Percentiles rank a stretch among this genome's conserved stretches.
These are phyloP conservation scores for Verticillium albo-atrum DNA, from an alignment of 2,329 filamentous ascomycete genomes.

Conservation along the genomic window DNA sequence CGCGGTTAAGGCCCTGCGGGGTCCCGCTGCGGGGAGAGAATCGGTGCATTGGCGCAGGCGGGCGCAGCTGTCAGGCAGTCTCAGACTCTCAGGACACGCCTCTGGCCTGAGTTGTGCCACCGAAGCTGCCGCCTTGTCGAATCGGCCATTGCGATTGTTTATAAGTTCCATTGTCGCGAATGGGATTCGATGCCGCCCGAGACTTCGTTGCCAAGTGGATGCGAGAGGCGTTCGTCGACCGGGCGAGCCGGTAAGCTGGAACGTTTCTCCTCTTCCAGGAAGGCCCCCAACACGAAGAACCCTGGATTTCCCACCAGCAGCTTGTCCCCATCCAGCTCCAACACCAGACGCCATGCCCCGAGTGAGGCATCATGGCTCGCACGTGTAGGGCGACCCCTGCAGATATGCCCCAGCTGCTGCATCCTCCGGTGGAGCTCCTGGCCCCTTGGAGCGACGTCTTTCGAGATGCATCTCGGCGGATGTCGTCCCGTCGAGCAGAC, in stretches of 20 bases:
- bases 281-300: background rate
- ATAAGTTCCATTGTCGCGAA: background rate
- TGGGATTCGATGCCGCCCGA: background rate
- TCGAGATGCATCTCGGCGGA: slow-evolving; percentile 19
- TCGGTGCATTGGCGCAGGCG: background rate
- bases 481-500: slow-evolving; percentile 13
- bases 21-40: background rate
- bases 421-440: background rate
- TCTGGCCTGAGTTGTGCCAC: background rate
- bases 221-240: background rate
- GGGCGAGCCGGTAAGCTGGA: background rate
- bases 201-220: background rate
- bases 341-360: background rate
- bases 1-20: background rate
- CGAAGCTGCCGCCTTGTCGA: background rate
- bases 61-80: background rate
- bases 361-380: background rate
- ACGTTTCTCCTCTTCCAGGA: background rate
- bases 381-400: background rate
- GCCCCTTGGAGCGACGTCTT: background rate
- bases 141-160: background rate
- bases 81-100: background rate
- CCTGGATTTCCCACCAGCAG: background rate
- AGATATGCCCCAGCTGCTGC: background rate
- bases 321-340: background rate